phyloP scores from a whole-genome alignment of 139 green algal genomes.

The Coelastrella sp. region DNA sequence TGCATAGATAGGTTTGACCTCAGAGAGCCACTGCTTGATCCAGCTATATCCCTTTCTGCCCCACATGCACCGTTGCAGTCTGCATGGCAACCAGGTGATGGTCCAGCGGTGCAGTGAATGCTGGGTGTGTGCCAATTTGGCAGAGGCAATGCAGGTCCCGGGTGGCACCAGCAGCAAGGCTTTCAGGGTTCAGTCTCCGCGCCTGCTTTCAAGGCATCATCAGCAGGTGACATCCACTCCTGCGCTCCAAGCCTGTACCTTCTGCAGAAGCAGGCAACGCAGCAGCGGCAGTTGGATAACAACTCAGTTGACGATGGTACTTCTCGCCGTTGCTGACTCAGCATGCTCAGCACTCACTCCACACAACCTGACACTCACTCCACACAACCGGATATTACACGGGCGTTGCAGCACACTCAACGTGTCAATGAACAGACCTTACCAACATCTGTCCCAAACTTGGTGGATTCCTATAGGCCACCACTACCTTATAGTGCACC shows the following conservation, averaged over 20 bases:
- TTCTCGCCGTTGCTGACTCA: too few species aligned
- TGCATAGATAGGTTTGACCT: background rate
- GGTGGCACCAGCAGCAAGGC: background rate
- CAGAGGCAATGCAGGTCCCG: background rate
- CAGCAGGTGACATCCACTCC: constrained; percentile 1
- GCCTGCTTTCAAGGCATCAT: background rate
- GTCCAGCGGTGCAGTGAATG: background rate
- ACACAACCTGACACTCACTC: too few species aligned
- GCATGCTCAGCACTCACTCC: too few species aligned
- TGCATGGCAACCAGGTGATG: constrained; percentile 7
- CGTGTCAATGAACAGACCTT: background rate
- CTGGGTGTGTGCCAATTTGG: background rate
- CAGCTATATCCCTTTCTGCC: background rate
- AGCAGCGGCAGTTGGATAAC: background rate
- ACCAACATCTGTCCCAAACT: too few species aligned
- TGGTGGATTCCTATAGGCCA: too few species aligned
- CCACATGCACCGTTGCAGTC: background rate
- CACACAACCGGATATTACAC: too few species aligned
- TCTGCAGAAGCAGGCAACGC: background rate
- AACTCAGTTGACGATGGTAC: background rate
- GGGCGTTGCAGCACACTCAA: too few species aligned
- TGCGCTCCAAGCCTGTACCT: background rate
- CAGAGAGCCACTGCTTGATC: background rate
- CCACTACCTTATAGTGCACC: too few species aligned
- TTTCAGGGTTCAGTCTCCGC: background rate